These are phyloP conservation scores for Sporisorium exsertum DNA, from an alignment of 1,284 basidiomycete genomes.

Conservation along the genomic window DNA sequence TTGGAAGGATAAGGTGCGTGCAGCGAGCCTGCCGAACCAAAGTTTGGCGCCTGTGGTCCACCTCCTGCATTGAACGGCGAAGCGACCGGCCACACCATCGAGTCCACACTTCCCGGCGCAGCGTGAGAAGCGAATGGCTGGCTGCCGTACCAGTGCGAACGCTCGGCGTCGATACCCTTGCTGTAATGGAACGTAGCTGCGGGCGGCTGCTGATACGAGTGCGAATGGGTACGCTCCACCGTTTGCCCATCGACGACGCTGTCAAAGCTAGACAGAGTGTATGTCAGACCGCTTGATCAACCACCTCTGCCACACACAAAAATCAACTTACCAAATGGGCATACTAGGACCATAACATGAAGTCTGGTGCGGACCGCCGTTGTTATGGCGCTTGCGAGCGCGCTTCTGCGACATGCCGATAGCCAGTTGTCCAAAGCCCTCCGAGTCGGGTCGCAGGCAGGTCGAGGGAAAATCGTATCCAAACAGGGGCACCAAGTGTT, in stretches of 20 bases:
- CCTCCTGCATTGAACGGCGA: slow-evolving; percentile 1
- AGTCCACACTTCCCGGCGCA: background rate
- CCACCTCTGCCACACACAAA: background rate
- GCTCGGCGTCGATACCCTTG: slow-evolving; percentile 20
- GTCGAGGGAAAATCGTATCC: slow-evolving; percentile 47
- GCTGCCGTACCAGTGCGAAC: slow-evolving; percentile 18
- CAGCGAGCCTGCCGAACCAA: background rate
- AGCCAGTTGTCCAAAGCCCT: slow-evolving; percentile 50
- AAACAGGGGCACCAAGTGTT: slow-evolving; percentile 52
- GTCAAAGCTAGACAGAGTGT: background rate
- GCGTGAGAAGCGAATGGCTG: background rate
- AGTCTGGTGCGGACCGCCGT: slow-evolving; percentile 43
- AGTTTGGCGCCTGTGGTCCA: background rate
- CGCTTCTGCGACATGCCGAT: slow-evolving; percentile 47
- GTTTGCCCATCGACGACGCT: slow-evolving; percentile 31
- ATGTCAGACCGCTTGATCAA: background rate
- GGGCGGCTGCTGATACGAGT: slow-evolving; percentile 11
- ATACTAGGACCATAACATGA: slow-evolving; percentile 47
- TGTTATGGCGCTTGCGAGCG: slow-evolving; percentile 45
- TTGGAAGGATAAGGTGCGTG: slow-evolving; percentile 4
- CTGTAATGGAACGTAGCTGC: slow-evolving; percentile 24
- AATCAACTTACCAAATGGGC: slow-evolving; percentile 37
- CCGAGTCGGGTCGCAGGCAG: slow-evolving; percentile 49
- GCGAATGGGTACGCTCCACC: slow-evolving; percentile 12
- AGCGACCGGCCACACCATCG: slow-evolving; percentile 32